Evolutionary conservation across 2,329 filamentous ascomycete species (phyloP), one percentile per base, ranked within the genome.

Genomic region (Coniochaeta prunicola): DNA sequence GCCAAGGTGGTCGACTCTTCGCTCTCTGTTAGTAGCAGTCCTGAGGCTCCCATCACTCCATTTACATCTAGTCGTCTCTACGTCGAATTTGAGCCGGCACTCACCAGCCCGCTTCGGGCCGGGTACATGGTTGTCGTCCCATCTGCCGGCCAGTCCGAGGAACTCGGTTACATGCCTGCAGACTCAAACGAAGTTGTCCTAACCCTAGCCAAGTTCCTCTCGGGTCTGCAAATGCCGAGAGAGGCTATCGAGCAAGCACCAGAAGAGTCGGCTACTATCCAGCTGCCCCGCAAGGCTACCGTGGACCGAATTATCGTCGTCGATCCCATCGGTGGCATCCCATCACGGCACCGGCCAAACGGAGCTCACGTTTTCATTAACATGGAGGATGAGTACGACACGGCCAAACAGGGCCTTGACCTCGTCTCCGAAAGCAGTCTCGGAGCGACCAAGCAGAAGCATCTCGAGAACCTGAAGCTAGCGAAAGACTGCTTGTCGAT

Each of bases 251-350:
- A 66, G 70, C 19, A 65, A 70, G 34, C 4, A 70, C 71, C 77
- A 8, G 77, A 80, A 57, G 75, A 80, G 48, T 64, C 69, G 48
- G 73, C 70, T 13, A 73, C 68, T 34, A 69, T 74, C 61, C 73
- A 72, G 57, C 70, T 76, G 54, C 65, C 66, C 58, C 68, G 68
- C 58, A 79, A 80, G 31, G 82, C 87, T 0, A 82, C 83, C 0
- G 75, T 99, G 6, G 93, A 97, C 69, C 84, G 93, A 36, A 80
- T 99, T 45, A 96, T 99, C 62, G 77, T 99, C 30, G 80, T 99
- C 7, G 94, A 99, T 70, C 87, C 90, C 0, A 75, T 92, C 0
- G 94, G 94, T 3, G 93, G 92, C 0, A 91, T 92, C 53, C 94
- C 94, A 0, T 79, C 90, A 60, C 74, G 80, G 67, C 74, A 83